Percentiles rank a stretch among this genome's conserved stretches.
phyloP scores from a whole-genome alignment of 148 eudicot species.

The Spergularia marina region DNA sequence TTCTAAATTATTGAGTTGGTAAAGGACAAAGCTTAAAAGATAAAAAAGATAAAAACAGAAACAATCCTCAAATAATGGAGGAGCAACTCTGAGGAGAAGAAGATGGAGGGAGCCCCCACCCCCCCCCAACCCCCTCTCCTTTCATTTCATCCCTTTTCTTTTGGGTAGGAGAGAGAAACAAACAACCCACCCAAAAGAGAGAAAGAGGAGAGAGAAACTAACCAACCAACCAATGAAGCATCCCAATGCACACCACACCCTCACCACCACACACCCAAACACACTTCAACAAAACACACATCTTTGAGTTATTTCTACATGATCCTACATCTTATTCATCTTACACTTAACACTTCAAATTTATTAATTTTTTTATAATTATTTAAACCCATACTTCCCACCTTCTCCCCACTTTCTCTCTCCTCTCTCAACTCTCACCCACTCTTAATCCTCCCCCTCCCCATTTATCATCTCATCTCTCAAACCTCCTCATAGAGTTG shows the following conservation, averaged over 20 bases:
- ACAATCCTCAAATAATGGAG: slow-evolving; percentile 19
- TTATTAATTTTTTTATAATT: no score
- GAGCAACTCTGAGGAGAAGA: slow-evolving; percentile 6
- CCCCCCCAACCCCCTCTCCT: neutral
- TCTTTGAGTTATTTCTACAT: no score
- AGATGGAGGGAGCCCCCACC: slow-evolving; percentile 6
- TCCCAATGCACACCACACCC: slow-evolving; percentile 22
- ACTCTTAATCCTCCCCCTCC: neutral
- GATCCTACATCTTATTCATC: no score
- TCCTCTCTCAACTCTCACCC: neutral
- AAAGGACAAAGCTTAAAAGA: neutral
- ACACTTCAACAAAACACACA: no score
- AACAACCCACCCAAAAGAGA: neutral
- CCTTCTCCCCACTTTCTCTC: slow-evolving; percentile 3
- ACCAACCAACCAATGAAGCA: slow-evolving; percentile 13
- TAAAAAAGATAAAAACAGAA: neutral
- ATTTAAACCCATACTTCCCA: no score
- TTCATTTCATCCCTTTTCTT: neutral
- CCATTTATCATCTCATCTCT: no score
- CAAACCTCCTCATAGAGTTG: no score
- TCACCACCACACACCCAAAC: slow-evolving; percentile 5
- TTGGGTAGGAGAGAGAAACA: neutral
- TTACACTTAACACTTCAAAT: no score
- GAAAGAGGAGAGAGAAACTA: neutral
- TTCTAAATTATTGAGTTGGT: no score